A percentile compares a stretch with the other conserved stretches of the same genome.
phyloP scores from a whole-genome alignment of 2,329 filamentous ascomycete genomes.

The Lasiodiplodia citricola region DNA sequence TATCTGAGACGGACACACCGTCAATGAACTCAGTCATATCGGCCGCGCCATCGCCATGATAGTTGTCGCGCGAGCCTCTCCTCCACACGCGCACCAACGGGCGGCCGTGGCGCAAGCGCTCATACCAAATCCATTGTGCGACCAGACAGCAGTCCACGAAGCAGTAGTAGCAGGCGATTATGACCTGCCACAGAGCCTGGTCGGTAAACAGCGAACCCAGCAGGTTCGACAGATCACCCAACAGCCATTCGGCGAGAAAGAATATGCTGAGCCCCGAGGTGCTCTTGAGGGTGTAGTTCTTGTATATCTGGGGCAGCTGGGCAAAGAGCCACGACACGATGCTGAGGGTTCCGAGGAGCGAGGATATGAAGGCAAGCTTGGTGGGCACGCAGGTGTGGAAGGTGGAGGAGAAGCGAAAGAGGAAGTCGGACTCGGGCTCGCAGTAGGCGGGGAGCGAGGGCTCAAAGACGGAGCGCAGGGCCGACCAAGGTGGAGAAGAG shows the following conservation, averaged over 20 bases:
- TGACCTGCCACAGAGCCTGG: constrained; percentile 70
- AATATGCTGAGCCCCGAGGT: constrained; percentile 69
- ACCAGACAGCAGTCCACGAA: constrained; percentile 68
- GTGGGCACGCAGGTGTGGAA: constrained; percentile 69
- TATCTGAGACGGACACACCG: constrained; percentile 29
- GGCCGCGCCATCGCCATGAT: constrained; percentile 31
- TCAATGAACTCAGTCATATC: constrained; percentile 40
- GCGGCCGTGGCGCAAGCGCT: constrained; percentile 58
- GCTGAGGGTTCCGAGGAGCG: constrained; percentile 64
- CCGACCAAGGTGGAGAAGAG: constrained; percentile 12
- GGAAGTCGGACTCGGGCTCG: constrained; percentile 63
- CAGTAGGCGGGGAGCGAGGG: constrained; percentile 62
- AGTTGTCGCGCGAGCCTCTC: constrained; percentile 28
- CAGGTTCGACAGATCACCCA: constrained; percentile 68
- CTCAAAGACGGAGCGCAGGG: constrained; percentile 31
- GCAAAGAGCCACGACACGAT: constrained; percentile 73
- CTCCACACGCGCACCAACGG: constrained; percentile 37
- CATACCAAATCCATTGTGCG: constrained; percentile 70
- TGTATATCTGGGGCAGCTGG: constrained; percentile 72
- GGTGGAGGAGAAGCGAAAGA: constrained; percentile 61
- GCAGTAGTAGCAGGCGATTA: constrained; percentile 69
- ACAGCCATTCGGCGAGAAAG: constrained; percentile 69
- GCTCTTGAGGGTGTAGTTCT: constrained; percentile 68
- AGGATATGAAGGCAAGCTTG: constrained; percentile 66
- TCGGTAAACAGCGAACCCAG: constrained; percentile 67